Percentiles rank a stretch among this genome's conserved stretches.
Evolutionary conservation across 2,329 filamentous ascomycete genomes (phyloP).

Genomic region (Lasiodiplodia hormozganensis): DNA sequence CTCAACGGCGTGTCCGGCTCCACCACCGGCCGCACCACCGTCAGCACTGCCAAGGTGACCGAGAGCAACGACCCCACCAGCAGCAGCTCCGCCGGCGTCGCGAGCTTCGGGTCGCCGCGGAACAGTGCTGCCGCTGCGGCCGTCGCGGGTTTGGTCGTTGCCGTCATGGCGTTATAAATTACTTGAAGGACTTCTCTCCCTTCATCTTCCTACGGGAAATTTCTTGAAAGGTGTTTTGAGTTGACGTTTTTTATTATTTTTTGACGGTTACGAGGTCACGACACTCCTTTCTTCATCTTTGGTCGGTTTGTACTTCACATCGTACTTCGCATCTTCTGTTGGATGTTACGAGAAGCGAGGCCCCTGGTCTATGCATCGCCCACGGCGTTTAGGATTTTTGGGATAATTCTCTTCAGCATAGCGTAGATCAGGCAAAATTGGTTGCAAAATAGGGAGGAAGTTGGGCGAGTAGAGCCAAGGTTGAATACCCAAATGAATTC

Average conservation of each 20-base stretch:
- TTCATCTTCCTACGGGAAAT: too few relatives aligned
- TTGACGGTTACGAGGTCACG: constrained; percentile 16
- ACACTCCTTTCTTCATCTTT: constrained; percentile 19
- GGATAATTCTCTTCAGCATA: not conserved
- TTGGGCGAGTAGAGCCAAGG: not conserved
- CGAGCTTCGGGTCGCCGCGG: not conserved
- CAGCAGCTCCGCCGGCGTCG: constrained; percentile 9
- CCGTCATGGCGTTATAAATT: constrained; percentile 10
- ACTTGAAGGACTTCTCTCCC: not conserved
- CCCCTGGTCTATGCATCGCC: constrained; percentile 20
- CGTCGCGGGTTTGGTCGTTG: not conserved
- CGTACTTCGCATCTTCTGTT: not conserved
- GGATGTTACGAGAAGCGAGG: not conserved
- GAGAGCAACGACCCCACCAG: not conserved
- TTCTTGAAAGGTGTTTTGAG: not conserved
- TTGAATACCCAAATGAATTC: too few relatives aligned
- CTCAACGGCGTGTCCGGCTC: constrained; percentile 64
- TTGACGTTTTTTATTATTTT: not conserved
- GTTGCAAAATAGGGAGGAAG: not conserved
- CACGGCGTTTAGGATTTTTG: constrained; percentile 3
- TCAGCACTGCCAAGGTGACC: constrained; percentile 31
- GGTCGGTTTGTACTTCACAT: not conserved
- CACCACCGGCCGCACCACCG: constrained; percentile 46
- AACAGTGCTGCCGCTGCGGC: not conserved
- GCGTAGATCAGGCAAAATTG: constrained; percentile 9